These are phyloP conservation scores for Tarenaya hassleriana DNA, from an alignment of 345 rosid species.

Conservation along the genomic window DNA sequence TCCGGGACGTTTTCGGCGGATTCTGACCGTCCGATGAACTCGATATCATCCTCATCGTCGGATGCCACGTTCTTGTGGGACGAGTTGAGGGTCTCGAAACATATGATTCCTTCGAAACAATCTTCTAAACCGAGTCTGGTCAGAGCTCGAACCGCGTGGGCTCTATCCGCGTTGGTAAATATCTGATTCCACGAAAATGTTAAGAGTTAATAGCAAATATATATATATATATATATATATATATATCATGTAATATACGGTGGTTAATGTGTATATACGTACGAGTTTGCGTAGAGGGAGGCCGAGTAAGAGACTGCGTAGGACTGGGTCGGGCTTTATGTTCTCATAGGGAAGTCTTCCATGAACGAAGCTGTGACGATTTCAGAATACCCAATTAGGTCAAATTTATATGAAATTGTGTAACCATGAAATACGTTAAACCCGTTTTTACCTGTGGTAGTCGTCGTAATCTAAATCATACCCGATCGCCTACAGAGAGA, in stretches of 20 bases:
- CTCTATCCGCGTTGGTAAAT: constrained; percentile 83
- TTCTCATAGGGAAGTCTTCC: constrained; percentile 89
- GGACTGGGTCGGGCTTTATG: constrained; percentile 77
- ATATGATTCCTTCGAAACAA: constrained; percentile 90
- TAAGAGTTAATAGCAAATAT: not conserved
- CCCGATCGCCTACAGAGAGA: constrained; percentile 68
- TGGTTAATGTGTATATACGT: constrained; percentile 25
- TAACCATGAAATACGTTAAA: too few relatives aligned
- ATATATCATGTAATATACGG: not conserved
- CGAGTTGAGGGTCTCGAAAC: constrained; percentile 85
- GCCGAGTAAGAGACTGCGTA: constrained; percentile 62
- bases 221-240: too few relatives aligned
- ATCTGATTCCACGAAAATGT: constrained; percentile 33
- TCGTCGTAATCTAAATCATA: constrained; percentile 90
- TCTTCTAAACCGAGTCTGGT: constrained; percentile 75
- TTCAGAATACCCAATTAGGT: too few relatives aligned
- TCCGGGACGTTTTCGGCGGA: too few relatives aligned
- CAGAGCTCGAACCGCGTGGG: constrained; percentile 64
- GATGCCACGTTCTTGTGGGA: constrained; percentile 34
- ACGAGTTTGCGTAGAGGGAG: constrained; percentile 83
- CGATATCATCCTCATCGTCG: constrained; percentile 15
- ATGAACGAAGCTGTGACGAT: constrained; percentile 74
- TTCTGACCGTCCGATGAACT: too few relatives aligned
- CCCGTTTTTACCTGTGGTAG: too few relatives aligned
- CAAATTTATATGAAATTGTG: too few relatives aligned